phyloP scores from a whole-genome alignment of 495 filamentous ascomycete species.

The Neurospora pannonica region DNA sequence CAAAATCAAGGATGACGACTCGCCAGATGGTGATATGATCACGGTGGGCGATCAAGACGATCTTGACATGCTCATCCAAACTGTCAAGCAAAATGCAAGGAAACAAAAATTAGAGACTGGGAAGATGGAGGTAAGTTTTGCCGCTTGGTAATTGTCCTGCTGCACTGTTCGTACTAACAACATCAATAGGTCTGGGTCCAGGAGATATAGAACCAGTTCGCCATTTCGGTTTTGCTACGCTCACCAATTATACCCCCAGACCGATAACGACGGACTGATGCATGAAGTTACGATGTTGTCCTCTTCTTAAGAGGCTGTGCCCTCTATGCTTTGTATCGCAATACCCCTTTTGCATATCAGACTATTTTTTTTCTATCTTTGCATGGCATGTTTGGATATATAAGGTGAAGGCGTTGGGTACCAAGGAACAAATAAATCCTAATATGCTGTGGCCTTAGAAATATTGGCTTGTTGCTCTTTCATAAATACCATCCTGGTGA shows the following conservation, averaged over 20 bases:
- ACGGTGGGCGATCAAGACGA: conserved; percentile 96
- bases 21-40: conserved; percentile 76
- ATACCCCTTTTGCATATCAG: background rate
- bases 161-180: conserved; percentile 11
- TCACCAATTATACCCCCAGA: background rate
- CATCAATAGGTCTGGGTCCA: conserved; percentile 55
- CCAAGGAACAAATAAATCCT: background rate
- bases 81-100: conserved; percentile 56
- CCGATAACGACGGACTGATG: background rate
- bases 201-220: conserved; percentile 32
- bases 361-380: background rate
- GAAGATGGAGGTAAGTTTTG: conserved; percentile 80
- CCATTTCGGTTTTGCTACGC: background rate
- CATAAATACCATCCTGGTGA: background rate
- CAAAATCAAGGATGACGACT: conserved; percentile 74
- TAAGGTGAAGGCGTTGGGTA: background rate
- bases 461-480: background rate
- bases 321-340: background rate
- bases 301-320: background rate
- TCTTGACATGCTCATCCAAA: conserved; percentile 70
- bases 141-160: background rate
- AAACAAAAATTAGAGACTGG: conserved; percentile 74
- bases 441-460: background rate
- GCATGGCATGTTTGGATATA: background rate
- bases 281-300: background rate